Evolutionary conservation across 2,329 filamentous ascomycete genomes (phyloP).

Genomic region (Fusarium odoratissimum): DNA sequence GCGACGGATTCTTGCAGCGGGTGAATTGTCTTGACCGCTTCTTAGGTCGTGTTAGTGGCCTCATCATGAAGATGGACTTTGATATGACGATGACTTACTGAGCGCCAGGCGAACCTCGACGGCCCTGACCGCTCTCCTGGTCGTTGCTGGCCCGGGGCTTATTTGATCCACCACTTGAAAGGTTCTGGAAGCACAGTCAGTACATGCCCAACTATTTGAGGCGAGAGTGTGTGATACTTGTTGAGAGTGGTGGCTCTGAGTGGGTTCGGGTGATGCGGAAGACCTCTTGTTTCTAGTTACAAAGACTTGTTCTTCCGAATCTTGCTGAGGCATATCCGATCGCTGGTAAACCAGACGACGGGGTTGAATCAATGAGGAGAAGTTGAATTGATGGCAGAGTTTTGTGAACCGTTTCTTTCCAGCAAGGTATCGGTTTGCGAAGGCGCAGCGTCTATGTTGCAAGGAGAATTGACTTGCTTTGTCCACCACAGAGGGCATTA

Average conservation of each 20-base stretch:
- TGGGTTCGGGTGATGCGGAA: conserved; percentile 28
- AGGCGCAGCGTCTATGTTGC: conserved; percentile 17
- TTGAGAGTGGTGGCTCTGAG: conserved; percentile 2
- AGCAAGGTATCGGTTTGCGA: conserved; percentile 7
- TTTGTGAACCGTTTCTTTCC: conserved; percentile 18
- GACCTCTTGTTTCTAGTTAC: conserved; percentile 37
- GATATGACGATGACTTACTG: conserved; percentile 11
- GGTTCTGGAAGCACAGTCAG: conserved; percentile 14
- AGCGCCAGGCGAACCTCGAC: conserved; percentile 38
- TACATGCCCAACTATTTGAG: no score
- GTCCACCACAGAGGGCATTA: conserved; percentile 46
- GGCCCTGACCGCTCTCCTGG: conserved; percentile 42
- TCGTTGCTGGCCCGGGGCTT: conserved; percentile 27
- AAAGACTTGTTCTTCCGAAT: conserved; percentile 37
- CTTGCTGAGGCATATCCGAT: conserved; percentile 44
- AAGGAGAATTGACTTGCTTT: conserved; percentile 44
- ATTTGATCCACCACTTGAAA: conserved; percentile 12
- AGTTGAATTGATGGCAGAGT: conserved; percentile 19
- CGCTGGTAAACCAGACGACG: conserved; percentile 41
- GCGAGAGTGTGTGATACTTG: conserved; percentile 1
- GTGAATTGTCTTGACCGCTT: conserved; percentile 27
- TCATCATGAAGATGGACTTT: no score
- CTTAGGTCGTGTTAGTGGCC: conserved; percentile 5
- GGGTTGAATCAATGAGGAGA: conserved; percentile 27
- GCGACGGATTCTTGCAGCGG: conserved; percentile 19